Percentiles rank a stretch among this genome's conserved stretches.
These are phyloP conservation scores for Phytophthora podocarpi DNA, from an alignment of 352 stramenopile species.

Conservation along the genomic window DNA sequence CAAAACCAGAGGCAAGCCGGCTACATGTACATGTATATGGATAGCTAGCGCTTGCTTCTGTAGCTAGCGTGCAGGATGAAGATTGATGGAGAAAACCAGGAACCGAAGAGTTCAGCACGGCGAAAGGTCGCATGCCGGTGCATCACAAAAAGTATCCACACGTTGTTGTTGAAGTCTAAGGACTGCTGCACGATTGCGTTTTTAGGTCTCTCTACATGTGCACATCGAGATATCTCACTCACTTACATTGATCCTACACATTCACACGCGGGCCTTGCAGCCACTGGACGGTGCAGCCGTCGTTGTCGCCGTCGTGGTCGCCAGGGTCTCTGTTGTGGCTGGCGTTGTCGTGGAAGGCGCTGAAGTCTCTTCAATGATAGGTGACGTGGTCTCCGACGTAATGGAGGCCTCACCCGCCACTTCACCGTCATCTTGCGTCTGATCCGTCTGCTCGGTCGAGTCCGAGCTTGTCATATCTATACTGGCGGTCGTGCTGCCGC, in stretches of 20 bases:
- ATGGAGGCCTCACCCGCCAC: conserved; percentile 23
- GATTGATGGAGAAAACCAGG: neutral
- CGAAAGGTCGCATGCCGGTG: conserved; percentile 19
- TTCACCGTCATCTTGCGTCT: conserved; percentile 21
- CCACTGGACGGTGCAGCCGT: conserved; percentile 26
- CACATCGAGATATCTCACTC: neutral
- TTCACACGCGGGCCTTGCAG: conserved; percentile 31
- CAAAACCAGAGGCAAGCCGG: no score
- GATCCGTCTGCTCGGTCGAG: conserved; percentile 21
- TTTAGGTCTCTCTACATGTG: no score
- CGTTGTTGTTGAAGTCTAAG: conserved; percentile 6
- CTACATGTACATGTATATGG: no score
- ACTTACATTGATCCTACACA: neutral
- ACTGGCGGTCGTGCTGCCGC: conserved; percentile 17
- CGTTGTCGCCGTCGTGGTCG: conserved; percentile 1
- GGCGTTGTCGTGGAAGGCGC: no score
- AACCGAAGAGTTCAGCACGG: conserved; percentile 6
- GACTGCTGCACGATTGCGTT: no score
- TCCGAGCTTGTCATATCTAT: no score
- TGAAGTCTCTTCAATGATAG: conserved; percentile 12
- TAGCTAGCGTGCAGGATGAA: no score
- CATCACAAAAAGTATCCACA: conserved; percentile 16
- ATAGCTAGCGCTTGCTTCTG: no score
- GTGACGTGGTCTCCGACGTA: conserved; percentile 16
- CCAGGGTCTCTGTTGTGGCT: conserved; percentile 1